Conservation (phyloP, 2,329 filamentous ascomycete genomes). For the Apiospora aurea region DNA sequence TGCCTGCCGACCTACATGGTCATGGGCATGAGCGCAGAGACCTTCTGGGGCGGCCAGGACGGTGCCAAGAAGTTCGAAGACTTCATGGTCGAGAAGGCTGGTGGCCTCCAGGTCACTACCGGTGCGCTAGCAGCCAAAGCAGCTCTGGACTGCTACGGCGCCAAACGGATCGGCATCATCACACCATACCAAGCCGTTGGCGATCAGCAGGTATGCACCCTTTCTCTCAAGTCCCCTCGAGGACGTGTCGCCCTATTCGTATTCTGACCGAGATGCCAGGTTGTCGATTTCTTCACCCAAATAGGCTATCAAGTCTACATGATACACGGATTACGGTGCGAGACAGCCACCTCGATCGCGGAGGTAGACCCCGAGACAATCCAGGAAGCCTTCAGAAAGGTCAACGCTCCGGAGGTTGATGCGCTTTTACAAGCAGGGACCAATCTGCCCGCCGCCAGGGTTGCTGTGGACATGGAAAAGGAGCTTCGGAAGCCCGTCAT, state of each 20-base stretch:
- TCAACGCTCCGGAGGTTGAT: constrained; percentile 37
- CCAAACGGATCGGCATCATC: constrained; percentile 41
- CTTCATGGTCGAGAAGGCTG: constrained; percentile 40
- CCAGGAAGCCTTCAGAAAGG: constrained; percentile 37
- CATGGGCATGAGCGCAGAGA: constrained; percentile 44
- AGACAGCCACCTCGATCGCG: constrained; percentile 36
- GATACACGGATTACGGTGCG: constrained; percentile 41
- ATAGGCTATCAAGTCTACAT: constrained; percentile 39
- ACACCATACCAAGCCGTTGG: constrained; percentile 42
- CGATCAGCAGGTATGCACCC: constrained; percentile 36
- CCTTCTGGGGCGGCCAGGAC: constrained; percentile 42
- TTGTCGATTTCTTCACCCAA: constrained; percentile 42
- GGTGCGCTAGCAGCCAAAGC: constrained; percentile 41
- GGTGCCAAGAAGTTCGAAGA: constrained; percentile 40
- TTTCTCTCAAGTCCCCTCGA: too few relatives aligned
- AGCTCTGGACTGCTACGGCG: constrained; percentile 38
- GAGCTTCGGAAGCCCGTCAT: constrained; percentile 40
- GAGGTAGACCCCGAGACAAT: constrained; percentile 43
- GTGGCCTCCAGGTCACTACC: constrained; percentile 40
- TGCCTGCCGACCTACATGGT: constrained; percentile 41
- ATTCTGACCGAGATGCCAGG: constrained; percentile 23
- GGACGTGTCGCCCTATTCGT: background rate
- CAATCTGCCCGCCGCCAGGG: constrained; percentile 40
- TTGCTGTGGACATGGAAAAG: constrained; percentile 40
- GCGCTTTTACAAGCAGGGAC: constrained; percentile 43